Conservation (phyloP, 805 yeast genomes). For the Saccharomycopsis fodiens region DNA sequence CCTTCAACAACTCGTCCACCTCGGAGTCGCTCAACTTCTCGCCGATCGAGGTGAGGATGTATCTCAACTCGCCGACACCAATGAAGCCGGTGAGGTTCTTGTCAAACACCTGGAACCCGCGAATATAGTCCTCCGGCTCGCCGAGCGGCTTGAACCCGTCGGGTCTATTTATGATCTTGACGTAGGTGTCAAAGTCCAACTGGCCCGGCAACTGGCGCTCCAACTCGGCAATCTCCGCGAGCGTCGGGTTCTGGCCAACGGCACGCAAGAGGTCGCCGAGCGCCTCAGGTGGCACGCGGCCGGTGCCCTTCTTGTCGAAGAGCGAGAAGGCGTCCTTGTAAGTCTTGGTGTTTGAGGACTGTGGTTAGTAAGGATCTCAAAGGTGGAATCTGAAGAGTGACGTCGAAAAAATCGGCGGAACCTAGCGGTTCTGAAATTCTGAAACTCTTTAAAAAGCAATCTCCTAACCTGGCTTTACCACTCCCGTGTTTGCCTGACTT, state of each 20-base stretch:
- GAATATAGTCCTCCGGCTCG: constrained; percentile 75
- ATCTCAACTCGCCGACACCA: constrained; percentile 94
- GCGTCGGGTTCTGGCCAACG: constrained; percentile 96
- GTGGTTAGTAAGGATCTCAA: no score
- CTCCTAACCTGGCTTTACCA: no score
- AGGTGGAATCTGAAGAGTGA: no score
- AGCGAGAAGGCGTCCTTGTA: constrained; percentile 92
- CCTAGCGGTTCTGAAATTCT: no score
- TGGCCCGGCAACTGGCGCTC: constrained; percentile 33
- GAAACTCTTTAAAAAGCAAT: no score
- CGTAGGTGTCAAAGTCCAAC: constrained; percentile 69
- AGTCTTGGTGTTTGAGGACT: constrained; percentile 30
- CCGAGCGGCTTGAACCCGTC: constrained; percentile 85
- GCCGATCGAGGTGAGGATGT: constrained; percentile 91
- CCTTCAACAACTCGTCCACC: constrained; percentile 93
- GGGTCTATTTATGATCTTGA: constrained; percentile 72
- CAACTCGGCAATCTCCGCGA: constrained; percentile 69
- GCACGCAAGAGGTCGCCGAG: constrained; percentile 94
- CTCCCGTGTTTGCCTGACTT: no score
- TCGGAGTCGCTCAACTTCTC: constrained; percentile 86
- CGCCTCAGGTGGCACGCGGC: constrained; percentile 74
- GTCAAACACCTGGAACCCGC: constrained; percentile 96
- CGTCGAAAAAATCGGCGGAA: no score
- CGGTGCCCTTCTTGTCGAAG: constrained; percentile 94
- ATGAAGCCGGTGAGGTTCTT: constrained; percentile 93